Base-by-base conservation (phyloP, 1,284 basidiomycete species). In the Wallemia ichthyophaga region DNA sequence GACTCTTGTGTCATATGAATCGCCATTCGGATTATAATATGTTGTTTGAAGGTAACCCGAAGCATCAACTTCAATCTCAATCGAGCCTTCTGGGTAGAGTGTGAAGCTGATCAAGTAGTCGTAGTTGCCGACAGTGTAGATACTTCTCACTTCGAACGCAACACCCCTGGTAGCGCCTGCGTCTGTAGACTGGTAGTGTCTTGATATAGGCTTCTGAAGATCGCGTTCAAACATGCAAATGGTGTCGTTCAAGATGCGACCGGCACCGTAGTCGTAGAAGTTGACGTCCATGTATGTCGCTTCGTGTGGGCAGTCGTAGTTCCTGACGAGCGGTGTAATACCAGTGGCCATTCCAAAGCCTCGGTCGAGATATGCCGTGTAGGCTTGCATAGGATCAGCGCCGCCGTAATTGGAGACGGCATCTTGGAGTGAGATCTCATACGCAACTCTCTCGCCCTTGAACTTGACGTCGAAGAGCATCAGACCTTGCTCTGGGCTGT, bases 151-250 rank as follows among this genome's bases (percentile, higher is more conserved):
- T 2, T 62, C 65, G 58, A 71, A 64, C 1, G 61, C 66, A 31
- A 66, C 65, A 62, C 67, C 67, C 60, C 66, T 67, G 55, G 68
- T 69, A 1, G 65, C 62, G 0, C 67, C 1, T 62, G 63, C 72
- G 58, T 73, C 68, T 54, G 68, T 63, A 59, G 72, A 77, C 0
- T 76, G 77, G 24, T 72, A 72, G 65, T 81, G 80, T 25, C 80
- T 68, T n/a, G 74, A 74, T 56, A 80, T 69, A 11, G 80, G 78
- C 25, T 73, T 72, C 2, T 71, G 75, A 1, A 73, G 73, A 59
- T 81, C 78, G 26, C 75, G 73, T 65, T 81, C 79, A 60, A 80
- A 81, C 48, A 81, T 68, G 62, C 79, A 81, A 48, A 81, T 77
- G 1, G 77, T 78, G 27, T 74, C 72, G 19, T 48, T 48, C n/a